Base-by-base conservation (phyloP, 2,329 filamentous ascomycete genomes). In the Xylaria sp. region DNA sequence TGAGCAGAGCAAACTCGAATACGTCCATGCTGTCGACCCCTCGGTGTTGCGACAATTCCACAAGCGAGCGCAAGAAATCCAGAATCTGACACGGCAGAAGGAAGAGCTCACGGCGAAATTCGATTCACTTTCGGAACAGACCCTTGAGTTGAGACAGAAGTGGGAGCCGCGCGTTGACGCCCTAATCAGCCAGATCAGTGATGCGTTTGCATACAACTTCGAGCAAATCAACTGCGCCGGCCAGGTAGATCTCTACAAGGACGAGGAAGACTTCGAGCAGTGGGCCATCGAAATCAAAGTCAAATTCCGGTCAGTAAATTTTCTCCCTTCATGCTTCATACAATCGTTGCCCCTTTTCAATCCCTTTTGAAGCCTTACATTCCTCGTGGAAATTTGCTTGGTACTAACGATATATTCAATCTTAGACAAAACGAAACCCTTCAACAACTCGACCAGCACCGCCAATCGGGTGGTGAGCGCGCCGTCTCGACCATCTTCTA, bases 401-500 rank as follows among this genome's bases (percentile, higher is more conserved):
- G n/a, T 18, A 30, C 23, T 30, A 30, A 30, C 23, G 46, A n/a
- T 4, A 30, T 52, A 54, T n/a, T 6, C 10, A 11, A 55, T n/a
- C 23, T 65, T 73, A 88, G 87, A 57, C 88, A 93, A 70, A 85
- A 87, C 71, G 94, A 97, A 73, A 84, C 83, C 2, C 85, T 97
- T 3, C 91, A 93, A 63, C 80, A 92, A 35, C 86, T 99, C 23
- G 89, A 96, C 69, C 88, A 91, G 50, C 92, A 97, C 73, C 90
- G 94, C 4, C 94, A 99, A 74, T 97, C 93, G 1, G 94, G 94
- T 69, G 94, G 94, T 65, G 94, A 99, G 77, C 89, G 94, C 61
- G 91, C 94, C 23, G 93, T 99, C 19, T 96, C 91, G 19, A 99
- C 94, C 11, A 96, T 97, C 71, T 99, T 97, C 81, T 99, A 95